A percentile compares a stretch with the other conserved stretches of the same genome.
phyloP scores from a whole-genome alignment of 1,139 yeast species.

The Lipomyces yarrowii region DNA sequence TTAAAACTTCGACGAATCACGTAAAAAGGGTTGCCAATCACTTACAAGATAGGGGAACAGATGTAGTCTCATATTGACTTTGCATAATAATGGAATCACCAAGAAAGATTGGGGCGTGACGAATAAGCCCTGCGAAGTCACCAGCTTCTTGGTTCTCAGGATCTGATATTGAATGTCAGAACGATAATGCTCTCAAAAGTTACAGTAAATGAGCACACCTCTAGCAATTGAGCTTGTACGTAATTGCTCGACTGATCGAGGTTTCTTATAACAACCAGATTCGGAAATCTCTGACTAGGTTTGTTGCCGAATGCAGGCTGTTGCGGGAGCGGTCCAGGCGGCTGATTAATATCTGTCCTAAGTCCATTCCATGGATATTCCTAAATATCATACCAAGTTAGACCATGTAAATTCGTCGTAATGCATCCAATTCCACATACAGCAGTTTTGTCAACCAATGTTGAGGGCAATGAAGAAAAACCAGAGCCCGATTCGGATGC shows the following conservation, averaged over 20 bases:
- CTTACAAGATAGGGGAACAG: constrained; percentile 36
- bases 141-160: constrained; percentile 13
- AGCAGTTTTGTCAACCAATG: neutral
- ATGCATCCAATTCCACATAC: neutral
- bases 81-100: constrained; percentile 35
- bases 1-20: neutral
- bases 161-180: constrained; percentile 15
- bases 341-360: neutral
- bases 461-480: constrained; percentile 19
- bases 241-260: constrained; percentile 23
- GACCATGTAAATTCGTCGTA: neutral
- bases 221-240: constrained; percentile 27
- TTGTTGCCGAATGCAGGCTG: neutral
- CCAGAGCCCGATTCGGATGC: constrained; percentile 11
- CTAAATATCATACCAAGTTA: neutral
- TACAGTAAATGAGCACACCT: constrained; percentile 4
- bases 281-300: constrained; percentile 10
- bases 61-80: constrained; percentile 32
- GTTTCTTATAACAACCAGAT: constrained; percentile 22
- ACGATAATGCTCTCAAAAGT: neutral
- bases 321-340: neutral
- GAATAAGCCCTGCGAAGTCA: constrained; percentile 13
- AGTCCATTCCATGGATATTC: neutral
- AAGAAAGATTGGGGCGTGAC: constrained; percentile 30
- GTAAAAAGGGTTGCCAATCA: neutral